These are phyloP conservation scores for Fusarium continuum DNA, from an alignment of 2,329 filamentous ascomycete genomes.

Conservation along the genomic window DNA sequence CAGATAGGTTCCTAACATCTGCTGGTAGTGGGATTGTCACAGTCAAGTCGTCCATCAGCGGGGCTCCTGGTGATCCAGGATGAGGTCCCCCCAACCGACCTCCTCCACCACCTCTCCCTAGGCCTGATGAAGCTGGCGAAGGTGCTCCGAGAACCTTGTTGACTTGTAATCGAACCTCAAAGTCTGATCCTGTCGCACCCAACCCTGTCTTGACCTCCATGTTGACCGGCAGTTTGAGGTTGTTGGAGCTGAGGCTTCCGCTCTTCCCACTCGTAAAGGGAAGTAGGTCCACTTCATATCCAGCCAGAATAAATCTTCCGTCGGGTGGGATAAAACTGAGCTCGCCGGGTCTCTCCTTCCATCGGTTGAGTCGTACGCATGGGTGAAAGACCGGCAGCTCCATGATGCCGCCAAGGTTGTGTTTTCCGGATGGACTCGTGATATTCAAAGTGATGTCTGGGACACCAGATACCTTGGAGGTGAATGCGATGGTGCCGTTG, in stretches of 20 bases:
- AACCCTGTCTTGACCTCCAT: conserved; percentile 85
- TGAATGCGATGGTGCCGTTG: conserved; percentile 93
- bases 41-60: conserved; percentile 77
- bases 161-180: conserved; percentile 83
- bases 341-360: conserved; percentile 88
- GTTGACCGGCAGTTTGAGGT: conserved; percentile 81
- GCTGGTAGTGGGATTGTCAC: conserved; percentile 82
- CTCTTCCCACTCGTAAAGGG: conserved; percentile 71
- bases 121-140: conserved; percentile 47
- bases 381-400: conserved; percentile 95
- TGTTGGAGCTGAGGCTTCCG: conserved; percentile 64
- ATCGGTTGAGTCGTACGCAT: conserved; percentile 88
- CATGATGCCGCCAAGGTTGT: conserved; percentile 77
- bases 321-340: conserved; percentile 97
- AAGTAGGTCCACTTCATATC: conserved; percentile 92
- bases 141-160: conserved; percentile 68
- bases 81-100: conserved; percentile 54
- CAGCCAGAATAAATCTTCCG: conserved; percentile 90
- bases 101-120: conserved; percentile 55
- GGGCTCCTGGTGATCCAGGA: conserved; percentile 65
- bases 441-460: conserved; percentile 88
- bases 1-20: conserved; percentile 82
- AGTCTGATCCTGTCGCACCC: conserved; percentile 79
- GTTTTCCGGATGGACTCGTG: conserved; percentile 81
- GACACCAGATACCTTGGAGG: conserved; percentile 91